These are phyloP conservation scores for Scleroderma bovista DNA, from an alignment of 768 basidiomycete species.

Conservation along the genomic window DNA sequence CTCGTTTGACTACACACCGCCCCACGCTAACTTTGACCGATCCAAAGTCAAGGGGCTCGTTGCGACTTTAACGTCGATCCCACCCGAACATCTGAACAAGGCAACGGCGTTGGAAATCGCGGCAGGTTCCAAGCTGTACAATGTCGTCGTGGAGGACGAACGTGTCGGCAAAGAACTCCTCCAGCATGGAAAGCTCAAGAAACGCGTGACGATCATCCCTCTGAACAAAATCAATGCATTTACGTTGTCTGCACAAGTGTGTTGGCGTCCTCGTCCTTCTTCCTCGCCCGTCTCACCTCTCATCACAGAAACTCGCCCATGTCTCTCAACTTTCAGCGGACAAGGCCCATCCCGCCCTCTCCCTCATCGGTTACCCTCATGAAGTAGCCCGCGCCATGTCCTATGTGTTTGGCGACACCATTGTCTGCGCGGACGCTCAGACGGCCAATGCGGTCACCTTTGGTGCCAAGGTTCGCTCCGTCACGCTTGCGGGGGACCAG, in stretches of 20 bases:
- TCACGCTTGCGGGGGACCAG: conserved; percentile 91
- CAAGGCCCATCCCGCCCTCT: conserved; percentile 83
- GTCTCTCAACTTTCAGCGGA: conserved; percentile 70
- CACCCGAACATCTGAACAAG: conserved; percentile 63
- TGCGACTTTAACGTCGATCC: conserved; percentile 79
- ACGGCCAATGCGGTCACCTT: conserved; percentile 89
- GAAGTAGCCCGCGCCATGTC: conserved; percentile 86
- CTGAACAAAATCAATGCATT: conserved; percentile 82
- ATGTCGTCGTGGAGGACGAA: conserved; percentile 92
- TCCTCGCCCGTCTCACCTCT: neutral
- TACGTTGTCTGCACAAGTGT: conserved; percentile 46
- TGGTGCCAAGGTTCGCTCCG: conserved; percentile 62
- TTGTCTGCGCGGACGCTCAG: conserved; percentile 86
- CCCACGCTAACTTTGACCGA: conserved; percentile 76
- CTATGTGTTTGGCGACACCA: conserved; percentile 89
- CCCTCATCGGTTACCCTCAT: conserved; percentile 74
- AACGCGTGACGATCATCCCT: conserved; percentile 90
- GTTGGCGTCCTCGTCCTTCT: neutral
- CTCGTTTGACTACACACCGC: conserved; percentile 79
- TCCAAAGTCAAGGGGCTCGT: conserved; percentile 87
- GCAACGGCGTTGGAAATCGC: conserved; percentile 91
- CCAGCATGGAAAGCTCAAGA: conserved; percentile 70
- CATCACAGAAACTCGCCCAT: conserved; percentile 64
- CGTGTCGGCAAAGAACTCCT: conserved; percentile 81
- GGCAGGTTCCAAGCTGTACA: conserved; percentile 84